A percentile compares a stretch with the other conserved stretches of the same genome.
phyloP scores from a whole-genome alignment of 2,329 filamentous ascomycete genomes.

The Colletotrichum siamense region DNA sequence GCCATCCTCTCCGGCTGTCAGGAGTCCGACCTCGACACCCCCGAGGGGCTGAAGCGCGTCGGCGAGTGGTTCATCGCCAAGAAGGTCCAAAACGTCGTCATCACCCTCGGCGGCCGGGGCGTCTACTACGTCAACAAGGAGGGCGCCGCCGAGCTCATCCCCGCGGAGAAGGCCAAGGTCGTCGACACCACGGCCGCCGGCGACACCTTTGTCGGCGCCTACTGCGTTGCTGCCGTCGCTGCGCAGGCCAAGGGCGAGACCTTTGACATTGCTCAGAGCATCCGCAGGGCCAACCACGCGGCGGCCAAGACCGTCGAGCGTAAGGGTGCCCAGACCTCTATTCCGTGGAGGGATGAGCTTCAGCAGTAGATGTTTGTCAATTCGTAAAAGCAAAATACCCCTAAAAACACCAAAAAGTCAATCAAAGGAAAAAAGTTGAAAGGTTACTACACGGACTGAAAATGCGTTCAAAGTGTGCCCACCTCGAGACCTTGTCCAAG shows the following conservation, averaged over 20 bases:
- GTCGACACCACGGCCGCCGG: constrained; percentile 94
- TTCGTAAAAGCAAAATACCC: background rate
- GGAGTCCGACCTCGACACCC: constrained; percentile 53
- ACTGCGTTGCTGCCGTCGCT: constrained; percentile 75
- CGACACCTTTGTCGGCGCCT: constrained; percentile 91
- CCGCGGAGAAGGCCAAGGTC: constrained; percentile 74
- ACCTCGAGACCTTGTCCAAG: background rate
- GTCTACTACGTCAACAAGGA: constrained; percentile 65
- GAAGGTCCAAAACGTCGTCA: constrained; percentile 78
- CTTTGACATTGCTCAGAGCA: constrained; percentile 63
- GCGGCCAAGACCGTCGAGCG: constrained; percentile 46
- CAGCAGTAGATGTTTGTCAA: background rate
- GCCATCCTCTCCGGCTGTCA: constrained; percentile 68
- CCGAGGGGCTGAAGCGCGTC: constrained; percentile 50
- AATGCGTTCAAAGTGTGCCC: background rate
- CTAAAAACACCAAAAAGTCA: background rate
- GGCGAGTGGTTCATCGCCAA: constrained; percentile 66
- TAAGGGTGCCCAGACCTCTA: constrained; percentile 48
- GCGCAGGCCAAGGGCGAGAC: constrained; percentile 28
- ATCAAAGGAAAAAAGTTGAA: background rate
- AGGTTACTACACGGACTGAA: background rate
- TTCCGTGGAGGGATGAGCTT: constrained; percentile 50
- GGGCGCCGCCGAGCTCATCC: constrained; percentile 53
- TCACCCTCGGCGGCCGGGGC: constrained; percentile 85
- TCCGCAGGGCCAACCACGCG: constrained; percentile 57